Percentiles rank a stretch among this genome's conserved stretches.
Conservation (phyloP, 768 basidiomycete genomes). For the Lentinula guzmanii region DNA sequence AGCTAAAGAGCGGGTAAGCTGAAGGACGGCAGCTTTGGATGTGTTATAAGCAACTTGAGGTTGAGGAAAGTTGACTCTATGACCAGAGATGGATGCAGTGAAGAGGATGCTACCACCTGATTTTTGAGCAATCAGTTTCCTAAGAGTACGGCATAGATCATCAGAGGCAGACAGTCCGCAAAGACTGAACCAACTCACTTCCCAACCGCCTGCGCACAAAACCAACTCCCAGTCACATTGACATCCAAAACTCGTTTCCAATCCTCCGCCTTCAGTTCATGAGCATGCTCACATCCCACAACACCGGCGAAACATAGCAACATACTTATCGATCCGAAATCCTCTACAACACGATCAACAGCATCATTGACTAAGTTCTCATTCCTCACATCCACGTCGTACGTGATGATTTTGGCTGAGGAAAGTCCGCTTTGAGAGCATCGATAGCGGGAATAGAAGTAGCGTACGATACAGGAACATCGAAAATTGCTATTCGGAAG, state of each 20-base stretch:
- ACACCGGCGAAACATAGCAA: slow-evolving; percentile 40
- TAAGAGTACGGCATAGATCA: slow-evolving; percentile 5
- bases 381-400: slow-evolving; percentile 30
- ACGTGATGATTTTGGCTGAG: slow-evolving; percentile 25
- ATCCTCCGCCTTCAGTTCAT: slow-evolving; percentile 22
- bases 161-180: not conserved
- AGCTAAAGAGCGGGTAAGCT: slow-evolving; percentile 67
- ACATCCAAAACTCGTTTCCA: slow-evolving; percentile 34
- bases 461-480: slow-evolving; percentile 17
- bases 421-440: slow-evolving; percentile 20
- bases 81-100: slow-evolving; percentile 36
- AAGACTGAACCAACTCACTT: slow-evolving; percentile 18
- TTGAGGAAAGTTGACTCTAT: slow-evolving; percentile 34
- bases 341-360: slow-evolving; percentile 17
- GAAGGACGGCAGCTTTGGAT: slow-evolving; percentile 72
- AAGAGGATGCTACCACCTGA: slow-evolving; percentile 36
- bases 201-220: slow-evolving; percentile 35
- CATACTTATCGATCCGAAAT: slow-evolving; percentile 27
- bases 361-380: slow-evolving; percentile 17
- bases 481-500: slow-evolving; percentile 26
- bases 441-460: slow-evolving; percentile 17
- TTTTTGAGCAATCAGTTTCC: slow-evolving; percentile 35
- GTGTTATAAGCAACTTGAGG: slow-evolving; percentile 63
- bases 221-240: slow-evolving; percentile 39
- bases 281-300: slow-evolving; percentile 26